These are phyloP conservation scores for Calocera viscosa DNA, from an alignment of 768 basidiomycete species.

Conservation along the genomic window DNA sequence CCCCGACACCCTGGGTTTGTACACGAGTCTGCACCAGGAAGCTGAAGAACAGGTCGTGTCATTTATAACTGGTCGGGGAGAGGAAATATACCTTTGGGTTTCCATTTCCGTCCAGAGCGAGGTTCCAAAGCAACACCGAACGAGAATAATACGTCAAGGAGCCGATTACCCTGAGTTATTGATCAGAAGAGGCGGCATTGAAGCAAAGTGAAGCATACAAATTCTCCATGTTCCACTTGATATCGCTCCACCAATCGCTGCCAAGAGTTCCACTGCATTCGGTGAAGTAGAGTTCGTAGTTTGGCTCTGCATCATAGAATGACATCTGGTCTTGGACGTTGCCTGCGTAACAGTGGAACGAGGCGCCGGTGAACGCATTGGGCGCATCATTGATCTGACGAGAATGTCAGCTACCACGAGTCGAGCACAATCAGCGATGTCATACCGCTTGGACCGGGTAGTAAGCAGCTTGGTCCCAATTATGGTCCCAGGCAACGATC, in stretches of 20 bases:
- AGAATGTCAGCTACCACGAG: not conserved
- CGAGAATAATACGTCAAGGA: conserved; percentile 18
- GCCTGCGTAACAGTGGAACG: conserved; percentile 63
- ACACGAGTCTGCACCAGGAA: conserved; percentile 54
- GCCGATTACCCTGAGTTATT: conserved; percentile 19
- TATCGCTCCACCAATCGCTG: conserved; percentile 49
- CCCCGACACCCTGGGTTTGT: conserved; percentile 51
- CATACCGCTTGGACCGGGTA: conserved; percentile 49
- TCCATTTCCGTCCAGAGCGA: conserved; percentile 51
- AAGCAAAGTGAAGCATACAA: too few relatives aligned
- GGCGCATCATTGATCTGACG: conserved; percentile 14
- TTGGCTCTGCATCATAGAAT: conserved; percentile 45
- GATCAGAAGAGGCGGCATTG: too few relatives aligned
- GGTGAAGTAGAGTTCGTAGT: conserved; percentile 44
- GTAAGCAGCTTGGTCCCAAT: conserved; percentile 53
- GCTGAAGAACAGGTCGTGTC: conserved; percentile 12
- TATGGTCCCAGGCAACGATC: conserved; percentile 60
- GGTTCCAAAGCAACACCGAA: conserved; percentile 62
- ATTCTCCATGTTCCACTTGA: not conserved
- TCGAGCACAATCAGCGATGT: not conserved
- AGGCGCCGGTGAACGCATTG: conserved; percentile 36
- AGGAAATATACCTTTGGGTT: conserved; percentile 33
- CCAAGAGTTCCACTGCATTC: conserved; percentile 58
- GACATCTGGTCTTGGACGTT: conserved; percentile 39
- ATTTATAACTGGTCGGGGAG: not conserved